Evolutionary conservation across 2,329 filamentous ascomycete species (phyloP), one percentile per base, ranked within the genome.

Genomic region (Phaeosphaeriaceae sp.): DNA sequence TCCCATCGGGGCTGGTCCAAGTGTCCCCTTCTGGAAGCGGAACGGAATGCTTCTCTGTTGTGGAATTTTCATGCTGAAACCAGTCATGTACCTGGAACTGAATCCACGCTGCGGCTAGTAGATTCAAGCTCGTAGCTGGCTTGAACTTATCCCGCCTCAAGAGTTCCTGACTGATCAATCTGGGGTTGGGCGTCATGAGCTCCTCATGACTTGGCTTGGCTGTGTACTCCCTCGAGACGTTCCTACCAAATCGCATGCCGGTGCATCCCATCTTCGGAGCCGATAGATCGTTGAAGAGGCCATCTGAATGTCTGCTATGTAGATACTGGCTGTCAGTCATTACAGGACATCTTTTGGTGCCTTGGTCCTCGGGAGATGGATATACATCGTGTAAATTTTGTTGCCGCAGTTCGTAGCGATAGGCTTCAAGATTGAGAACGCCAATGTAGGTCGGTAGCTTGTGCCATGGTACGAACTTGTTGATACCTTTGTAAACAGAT

Each of bases 101-200:
- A n/a, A 83, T 82, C 80, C 81, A 83, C 1, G 81, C 81, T 15
- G 81, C 81, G 2, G 81, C 81, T 7, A 83, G 68, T 41, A 83
- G 60, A 54, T 83, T 83, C 56, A 83, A 54, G 1, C 72, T 80
- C 0, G 79, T 82, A 0, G 81, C 81, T 2, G 80, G 80, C 22
- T 79, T 80, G 61, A 83, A 83, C 3, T 67, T 70, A n/a, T 78
- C 74, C 9, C 80, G 71, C 20, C 73, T 74, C 72, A 83, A 72
- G 53, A 83, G 74, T 42, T 66, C 68, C 46, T 81, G 71, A 54
- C 79, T 82, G 47, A 83, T 70, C 15, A 80, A 54, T 36, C 81
- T 70, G 2, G 81, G 81, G 60, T 78, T 82, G 1, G 81, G 80
- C 1, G 69, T 79, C 76, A 75, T 72, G 5, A 82, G 66, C 50